Conservation (phyloP, 2,329 filamentous ascomycete genomes). For the Phoma sp. region DNA sequence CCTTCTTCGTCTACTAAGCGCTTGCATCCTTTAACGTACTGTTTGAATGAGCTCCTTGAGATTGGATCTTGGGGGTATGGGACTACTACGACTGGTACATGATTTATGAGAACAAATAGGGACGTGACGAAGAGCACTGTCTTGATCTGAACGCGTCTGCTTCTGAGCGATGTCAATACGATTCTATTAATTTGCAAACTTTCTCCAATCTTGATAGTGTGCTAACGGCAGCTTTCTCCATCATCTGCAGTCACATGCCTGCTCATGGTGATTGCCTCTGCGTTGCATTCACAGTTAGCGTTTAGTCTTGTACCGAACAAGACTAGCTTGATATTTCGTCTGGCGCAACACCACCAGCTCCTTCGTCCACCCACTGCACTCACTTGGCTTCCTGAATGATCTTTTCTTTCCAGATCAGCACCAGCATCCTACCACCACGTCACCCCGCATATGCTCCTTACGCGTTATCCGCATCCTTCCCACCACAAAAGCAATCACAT, state of each 20-base stretch:
- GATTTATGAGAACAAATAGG: constrained; percentile 3
- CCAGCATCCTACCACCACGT: neutral
- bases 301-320: too few relatives aligned
- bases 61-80: neutral
- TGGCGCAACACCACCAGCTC: too few relatives aligned
- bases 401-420: too few relatives aligned
- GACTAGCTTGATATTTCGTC: too few relatives aligned
- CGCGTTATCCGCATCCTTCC: neutral
- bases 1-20: constrained; percentile 43
- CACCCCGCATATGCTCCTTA: neutral
- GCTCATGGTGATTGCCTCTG: too few relatives aligned
- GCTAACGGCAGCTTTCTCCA: too few relatives aligned
- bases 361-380: too few relatives aligned
- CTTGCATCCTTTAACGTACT: neutral
- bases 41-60: neutral
- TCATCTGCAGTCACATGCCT: too few relatives aligned
- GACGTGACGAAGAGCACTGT: neutral
- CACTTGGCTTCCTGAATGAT: too few relatives aligned
- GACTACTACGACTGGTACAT: neutral
- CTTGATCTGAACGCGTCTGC: neutral
- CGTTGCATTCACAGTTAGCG: neutral
- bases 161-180: neutral
- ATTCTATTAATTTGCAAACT: neutral
- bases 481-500: neutral
- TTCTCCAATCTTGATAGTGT: neutral